Percentiles rank a stretch among this genome's conserved stretches.
These are phyloP conservation scores for Colletotrichum sojae DNA, from an alignment of 2,329 filamentous ascomycete genomes.

Conservation along the genomic window DNA sequence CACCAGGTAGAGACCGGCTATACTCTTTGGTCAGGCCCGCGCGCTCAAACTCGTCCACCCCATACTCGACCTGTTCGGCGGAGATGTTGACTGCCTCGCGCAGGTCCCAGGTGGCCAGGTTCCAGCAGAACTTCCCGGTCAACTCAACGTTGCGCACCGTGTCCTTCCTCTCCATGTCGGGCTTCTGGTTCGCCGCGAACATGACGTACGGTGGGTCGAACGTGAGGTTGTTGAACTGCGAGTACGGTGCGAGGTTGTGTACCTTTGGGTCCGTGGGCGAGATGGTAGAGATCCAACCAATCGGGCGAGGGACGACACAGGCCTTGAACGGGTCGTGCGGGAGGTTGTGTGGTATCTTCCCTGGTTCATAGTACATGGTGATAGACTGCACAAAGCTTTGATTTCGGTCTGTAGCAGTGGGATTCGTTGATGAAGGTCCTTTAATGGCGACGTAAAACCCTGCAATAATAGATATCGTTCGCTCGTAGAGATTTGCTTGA, in stretches of 20 bases:
- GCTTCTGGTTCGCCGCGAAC: constrained; percentile 72
- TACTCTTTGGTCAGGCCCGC: constrained; percentile 63
- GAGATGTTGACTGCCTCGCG: constrained; percentile 69
- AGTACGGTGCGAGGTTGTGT: constrained; percentile 72
- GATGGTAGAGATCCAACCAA: constrained; percentile 74
- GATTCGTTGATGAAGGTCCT: too few relatives aligned
- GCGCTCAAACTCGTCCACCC: constrained; percentile 55
- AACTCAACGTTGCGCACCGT: constrained; percentile 69
- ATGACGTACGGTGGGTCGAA: constrained; percentile 75
- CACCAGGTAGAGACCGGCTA: constrained; percentile 51
- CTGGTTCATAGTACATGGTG: constrained; percentile 44
- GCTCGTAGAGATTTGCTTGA: too few relatives aligned
- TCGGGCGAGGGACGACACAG: constrained; percentile 73
- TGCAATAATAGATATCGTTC: too few relatives aligned
- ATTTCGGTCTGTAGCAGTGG: too few relatives aligned
- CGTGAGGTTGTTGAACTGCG: constrained; percentile 74
- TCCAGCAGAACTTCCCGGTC: constrained; percentile 71
- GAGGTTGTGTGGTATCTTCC: constrained; percentile 43
- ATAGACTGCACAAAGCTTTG: too few relatives aligned
- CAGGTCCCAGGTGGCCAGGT: constrained; percentile 69
- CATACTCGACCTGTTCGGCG: constrained; percentile 63
- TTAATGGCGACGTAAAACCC: too few relatives aligned
- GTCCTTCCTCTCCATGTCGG: constrained; percentile 64
- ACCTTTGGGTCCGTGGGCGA: constrained; percentile 54
- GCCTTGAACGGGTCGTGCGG: constrained; percentile 54